Evolutionary conservation across 805 yeast genomes (phyloP).

Genomic region (Pichia cephalocereana): DNA sequence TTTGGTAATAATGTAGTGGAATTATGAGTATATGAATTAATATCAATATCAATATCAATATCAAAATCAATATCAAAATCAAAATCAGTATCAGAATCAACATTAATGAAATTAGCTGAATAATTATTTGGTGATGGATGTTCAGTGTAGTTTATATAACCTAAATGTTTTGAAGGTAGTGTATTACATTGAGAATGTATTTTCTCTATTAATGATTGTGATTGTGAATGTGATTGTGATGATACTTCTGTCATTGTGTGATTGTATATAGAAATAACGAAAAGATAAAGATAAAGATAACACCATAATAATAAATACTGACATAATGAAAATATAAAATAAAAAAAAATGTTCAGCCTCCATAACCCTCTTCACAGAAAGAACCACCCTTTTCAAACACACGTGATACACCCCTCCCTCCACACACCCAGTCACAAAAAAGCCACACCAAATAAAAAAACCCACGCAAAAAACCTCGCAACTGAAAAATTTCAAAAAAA

Average conservation of each 20-base stretch:
- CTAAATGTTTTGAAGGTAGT: slow-evolving; percentile 30
- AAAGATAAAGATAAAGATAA: too few relatives aligned
- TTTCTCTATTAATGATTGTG: background rate
- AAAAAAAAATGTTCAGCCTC: background rate
- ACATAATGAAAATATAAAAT: too few relatives aligned
- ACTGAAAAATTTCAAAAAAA: too few relatives aligned
- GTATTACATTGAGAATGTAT: background rate
- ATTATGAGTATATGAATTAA: background rate
- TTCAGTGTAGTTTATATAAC: slow-evolving; percentile 49
- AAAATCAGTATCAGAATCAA: background rate
- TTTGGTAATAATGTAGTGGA: background rate
- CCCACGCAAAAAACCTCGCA: too few relatives aligned
- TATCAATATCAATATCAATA: background rate
- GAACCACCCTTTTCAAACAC: too few relatives aligned
- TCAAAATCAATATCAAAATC: background rate
- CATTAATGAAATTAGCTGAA: background rate
- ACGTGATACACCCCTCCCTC: too few relatives aligned
- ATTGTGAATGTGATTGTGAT: background rate
- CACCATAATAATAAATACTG: too few relatives aligned
- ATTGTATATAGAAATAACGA: too few relatives aligned
- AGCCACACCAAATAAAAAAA: too few relatives aligned
- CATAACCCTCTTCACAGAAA: background rate
- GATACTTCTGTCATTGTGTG: background rate
- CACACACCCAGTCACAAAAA: background rate
- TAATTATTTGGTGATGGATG: slow-evolving; percentile 39